Evolutionary conservation across 1,139 yeast species (phyloP), one percentile per base, ranked within the genome.

Genomic region (Casaregolazyma lundiana): DNA sequence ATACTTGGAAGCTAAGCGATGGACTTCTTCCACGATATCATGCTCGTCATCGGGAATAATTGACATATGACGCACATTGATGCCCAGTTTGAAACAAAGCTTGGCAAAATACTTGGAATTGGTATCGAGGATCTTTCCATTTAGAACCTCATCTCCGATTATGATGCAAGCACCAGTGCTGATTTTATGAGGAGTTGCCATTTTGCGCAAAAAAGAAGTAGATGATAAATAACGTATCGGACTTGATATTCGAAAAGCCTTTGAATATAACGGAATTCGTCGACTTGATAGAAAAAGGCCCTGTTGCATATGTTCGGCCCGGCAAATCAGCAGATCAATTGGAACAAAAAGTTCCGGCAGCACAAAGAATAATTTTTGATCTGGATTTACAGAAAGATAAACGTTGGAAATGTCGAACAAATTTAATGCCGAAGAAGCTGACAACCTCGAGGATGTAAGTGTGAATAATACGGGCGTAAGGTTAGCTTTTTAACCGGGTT

Each of bases 121-220:
- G 4, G 92, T 78, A 60, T 88, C 96, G 11, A 73, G 68, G 52
- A 88, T 86, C 67, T 87, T 88, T n/a, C 95, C 94, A 59, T 86
- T 87, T 49, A 87, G 75, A 1, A 88, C 84, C 64, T 87, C 96
- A 63, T 87, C 96, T 4, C 96, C 96, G 46, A 88, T 87, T 41
- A 85, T 82, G 48, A 80, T 70, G 55, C 69, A 66, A 7, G 70
- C 71, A 1, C 69, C 71, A 1, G 69, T 67, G 4, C 47, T 22
- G 34, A 54, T 52, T 6, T 36, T 43, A 19, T 22, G 45, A 18
- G 43, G 20, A 19, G 35, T 26, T 13, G 32, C 15, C 32, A 26
- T 26, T 26, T 26, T 13, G 32, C 15, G 13, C 13, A 26, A 7
- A 11, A n/a, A 24, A 5, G 29, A 13, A n/a, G 32, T n/a, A 4